Conservation (phyloP, 2,329 filamentous ascomycete species). For the Lachnellula occidentalis region DNA sequence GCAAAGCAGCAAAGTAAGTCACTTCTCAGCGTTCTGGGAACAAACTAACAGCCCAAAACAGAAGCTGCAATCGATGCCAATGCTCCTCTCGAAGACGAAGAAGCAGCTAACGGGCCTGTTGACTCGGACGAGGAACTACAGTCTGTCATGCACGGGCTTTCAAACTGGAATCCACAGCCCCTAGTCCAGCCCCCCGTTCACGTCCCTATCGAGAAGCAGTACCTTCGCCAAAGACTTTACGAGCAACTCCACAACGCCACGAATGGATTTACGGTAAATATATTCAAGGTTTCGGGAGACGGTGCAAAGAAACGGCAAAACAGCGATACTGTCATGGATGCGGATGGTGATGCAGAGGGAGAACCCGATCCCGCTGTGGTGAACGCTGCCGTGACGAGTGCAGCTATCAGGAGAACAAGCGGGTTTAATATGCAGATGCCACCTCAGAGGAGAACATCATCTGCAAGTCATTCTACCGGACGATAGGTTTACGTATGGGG, state of each 20-base stretch:
- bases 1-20: slow-evolving; percentile 89
- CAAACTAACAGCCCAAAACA: slow-evolving; percentile 34
- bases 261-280: slow-evolving; percentile 59
- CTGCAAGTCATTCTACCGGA: not conserved
- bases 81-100: slow-evolving; percentile 80
- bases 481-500: not conserved
- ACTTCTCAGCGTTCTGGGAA: slow-evolving; percentile 4
- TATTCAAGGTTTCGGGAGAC: slow-evolving; percentile 52
- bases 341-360: slow-evolving; percentile 52
- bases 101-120: slow-evolving; percentile 71
- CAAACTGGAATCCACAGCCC: slow-evolving; percentile 72
- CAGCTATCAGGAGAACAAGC: slow-evolving; percentile 16
- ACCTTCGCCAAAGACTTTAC: slow-evolving; percentile 56
- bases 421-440: slow-evolving; percentile 20
- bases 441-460: slow-evolving; percentile 7
- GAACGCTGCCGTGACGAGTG: slow-evolving; percentile 23
- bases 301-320: slow-evolving; percentile 51
- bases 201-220: slow-evolving; percentile 56
- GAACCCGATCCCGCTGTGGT: slow-evolving; percentile 42
- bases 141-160: slow-evolving; percentile 75
- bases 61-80: slow-evolving; percentile 94
- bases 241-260: slow-evolving; percentile 63
- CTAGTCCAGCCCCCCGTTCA: slow-evolving; percentile 62
- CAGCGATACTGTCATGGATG: slow-evolving; percentile 39
- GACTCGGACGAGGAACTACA: slow-evolving; percentile 95